Evolutionary conservation across 106 monocot species (phyloP), one percentile per base, ranked within the genome.

Genomic region (Alisma plantagoaquatica): DNA sequence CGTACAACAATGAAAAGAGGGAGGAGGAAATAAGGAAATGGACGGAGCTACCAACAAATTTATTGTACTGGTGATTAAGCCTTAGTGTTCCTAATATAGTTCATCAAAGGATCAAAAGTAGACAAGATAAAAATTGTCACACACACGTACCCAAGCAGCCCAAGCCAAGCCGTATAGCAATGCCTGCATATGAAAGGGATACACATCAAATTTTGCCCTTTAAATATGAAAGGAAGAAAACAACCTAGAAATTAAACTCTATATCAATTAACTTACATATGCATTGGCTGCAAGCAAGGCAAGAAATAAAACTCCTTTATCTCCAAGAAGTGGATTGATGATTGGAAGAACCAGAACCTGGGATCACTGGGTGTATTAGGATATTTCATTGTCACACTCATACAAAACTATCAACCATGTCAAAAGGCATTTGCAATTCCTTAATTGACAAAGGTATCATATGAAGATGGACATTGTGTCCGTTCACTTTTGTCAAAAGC

Each of bases 121-220:
- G 6, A 46, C 16, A 9, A 12, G 16, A 7, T 20, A 19, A 16
- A 46, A 19, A 19, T 16, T 15, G 21, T 6, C 4, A 49, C n/a
- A 29, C 27, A 20, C 49, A 44, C 64, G 41, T 82, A 87, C 87
- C 88, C 88, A 89, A 56, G 65, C 63, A 31, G 82, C 82, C 83
- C 88, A 89, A 59, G 88, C 88, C 23, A 89, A 61, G 17, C 88
- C 88, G 71, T 89, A 82, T 29, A 89, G 70, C 62, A 75, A 38
- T 54, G 72, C 83, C 88, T 89, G 69, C n/a, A 73, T 29, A 54
- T 22, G 12, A 46, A 41, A 60, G 5, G 41, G 21, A 29, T 31
- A 3, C n/a, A 51, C 26, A 41, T 27, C 23, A 28, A 42, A 23
- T 27, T 9, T 10, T 0, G 28, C 11, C n/a, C 16, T 10, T 27